Conservation (phyloP, 106 monocot genomes). For the Dendrobium nobile region DNA sequence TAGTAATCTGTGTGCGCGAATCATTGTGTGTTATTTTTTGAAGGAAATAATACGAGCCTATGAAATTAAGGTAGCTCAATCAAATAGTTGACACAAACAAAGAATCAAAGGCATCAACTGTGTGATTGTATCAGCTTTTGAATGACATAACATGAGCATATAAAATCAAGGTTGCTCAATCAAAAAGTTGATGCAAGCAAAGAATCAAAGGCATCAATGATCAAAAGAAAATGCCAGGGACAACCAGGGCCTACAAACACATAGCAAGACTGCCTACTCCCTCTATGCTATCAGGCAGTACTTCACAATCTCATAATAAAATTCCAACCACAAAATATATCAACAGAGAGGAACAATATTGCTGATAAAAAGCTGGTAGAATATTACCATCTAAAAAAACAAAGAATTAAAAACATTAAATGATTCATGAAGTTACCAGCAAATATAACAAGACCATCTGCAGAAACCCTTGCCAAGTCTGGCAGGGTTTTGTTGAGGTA, state of each 20-base stretch:
- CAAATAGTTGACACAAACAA: no score
- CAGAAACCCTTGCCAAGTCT: constrained; percentile 40
- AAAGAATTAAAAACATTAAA: neutral
- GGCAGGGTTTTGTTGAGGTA: constrained; percentile 48
- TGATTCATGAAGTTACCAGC: constrained; percentile 14
- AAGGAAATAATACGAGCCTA: no score
- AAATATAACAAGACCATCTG: constrained; percentile 42
- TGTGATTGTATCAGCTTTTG: no score
- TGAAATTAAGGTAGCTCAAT: no score
- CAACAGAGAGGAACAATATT: neutral
- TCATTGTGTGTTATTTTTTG: no score
- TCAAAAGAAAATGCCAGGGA: neutral
- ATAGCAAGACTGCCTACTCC: neutral
- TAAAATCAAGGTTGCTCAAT: no score
- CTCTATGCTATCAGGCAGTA: neutral
- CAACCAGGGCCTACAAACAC: neutral
- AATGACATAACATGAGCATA: no score
- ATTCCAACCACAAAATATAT: neutral
- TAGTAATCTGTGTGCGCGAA: no score
- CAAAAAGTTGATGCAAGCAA: no score
- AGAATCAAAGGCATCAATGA: neutral
- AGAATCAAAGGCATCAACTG: no score
- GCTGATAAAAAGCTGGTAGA: neutral
- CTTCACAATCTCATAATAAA: neutral
- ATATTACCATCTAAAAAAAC: neutral